These are phyloP conservation scores for Colletotrichum falcatum DNA, from an alignment of 2,329 filamentous ascomycete genomes.

Conservation along the genomic window DNA sequence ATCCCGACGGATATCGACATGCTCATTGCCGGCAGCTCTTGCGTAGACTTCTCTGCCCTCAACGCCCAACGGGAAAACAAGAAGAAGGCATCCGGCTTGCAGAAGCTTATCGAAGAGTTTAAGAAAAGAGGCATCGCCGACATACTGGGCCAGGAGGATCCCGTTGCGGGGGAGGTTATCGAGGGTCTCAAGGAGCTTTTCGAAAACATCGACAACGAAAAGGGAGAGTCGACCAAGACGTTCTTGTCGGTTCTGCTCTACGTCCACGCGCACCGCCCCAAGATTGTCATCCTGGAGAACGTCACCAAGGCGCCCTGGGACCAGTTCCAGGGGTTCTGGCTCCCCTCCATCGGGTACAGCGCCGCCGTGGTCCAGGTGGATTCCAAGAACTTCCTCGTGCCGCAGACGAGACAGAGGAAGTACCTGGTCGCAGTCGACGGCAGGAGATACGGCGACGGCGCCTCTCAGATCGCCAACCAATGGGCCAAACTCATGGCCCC, in stretches of 20 bases:
- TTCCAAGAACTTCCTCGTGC: conserved; percentile 79
- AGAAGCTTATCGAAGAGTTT: conserved; percentile 61
- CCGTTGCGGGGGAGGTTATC: not conserved
- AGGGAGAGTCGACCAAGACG: conserved; percentile 75
- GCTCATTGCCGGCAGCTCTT: conserved; percentile 79
- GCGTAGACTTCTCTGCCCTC: conserved; percentile 78
- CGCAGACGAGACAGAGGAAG: conserved; percentile 73
- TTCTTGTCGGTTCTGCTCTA: conserved; percentile 73
- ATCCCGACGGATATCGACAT: conserved; percentile 73
- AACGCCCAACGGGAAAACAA: conserved; percentile 64
- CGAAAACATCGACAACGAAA: conserved; percentile 64
- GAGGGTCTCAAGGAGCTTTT: conserved; percentile 54
- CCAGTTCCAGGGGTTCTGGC: conserved; percentile 55
- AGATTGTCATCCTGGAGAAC: conserved; percentile 79
- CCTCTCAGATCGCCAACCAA: conserved; percentile 46
- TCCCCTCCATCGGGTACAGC: conserved; percentile 65
- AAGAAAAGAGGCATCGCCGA: conserved; percentile 59
- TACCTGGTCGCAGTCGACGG: conserved; percentile 70
- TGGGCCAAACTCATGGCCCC: conserved; percentile 60
- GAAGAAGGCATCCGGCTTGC: conserved; percentile 59
- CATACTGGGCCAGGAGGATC: conserved; percentile 50
- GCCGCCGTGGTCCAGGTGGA: conserved; percentile 65
- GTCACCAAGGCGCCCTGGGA: conserved; percentile 72
- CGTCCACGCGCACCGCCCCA: conserved; percentile 65
- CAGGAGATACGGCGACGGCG: conserved; percentile 46